Conservation (phyloP, 2,329 filamentous ascomycete genomes). For the Pseudopithomyces maydicus region DNA sequence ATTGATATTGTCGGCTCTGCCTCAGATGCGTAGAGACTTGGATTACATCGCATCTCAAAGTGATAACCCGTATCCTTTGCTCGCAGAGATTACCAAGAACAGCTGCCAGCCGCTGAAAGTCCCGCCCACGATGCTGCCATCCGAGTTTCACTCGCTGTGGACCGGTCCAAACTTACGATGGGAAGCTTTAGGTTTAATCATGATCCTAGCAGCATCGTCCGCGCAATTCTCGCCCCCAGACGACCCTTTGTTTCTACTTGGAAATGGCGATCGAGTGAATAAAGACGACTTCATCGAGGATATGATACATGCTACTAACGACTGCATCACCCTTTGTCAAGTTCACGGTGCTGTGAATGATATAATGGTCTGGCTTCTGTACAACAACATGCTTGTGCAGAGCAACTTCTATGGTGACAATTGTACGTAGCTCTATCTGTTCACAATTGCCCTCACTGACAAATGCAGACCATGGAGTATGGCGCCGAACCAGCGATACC, state of each 20-base stretch:
- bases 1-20: conserved; percentile 35
- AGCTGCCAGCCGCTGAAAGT: conserved; percentile 38
- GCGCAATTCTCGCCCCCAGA: conserved; percentile 38
- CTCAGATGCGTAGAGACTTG: conserved; percentile 37
- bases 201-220: conserved; percentile 33
- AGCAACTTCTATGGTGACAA: conserved; percentile 44
- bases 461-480: conserved; percentile 38
- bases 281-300: conserved; percentile 40
- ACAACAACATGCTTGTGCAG: conserved; percentile 34
- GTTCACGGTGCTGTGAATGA: conserved; percentile 43
- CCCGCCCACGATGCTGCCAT: conserved; percentile 34
- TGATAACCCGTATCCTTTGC: conserved; percentile 25
- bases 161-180: conserved; percentile 42
- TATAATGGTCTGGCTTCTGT: conserved; percentile 42
- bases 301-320: conserved; percentile 40
- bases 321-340: conserved; percentile 42
- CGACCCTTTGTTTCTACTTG: conserved; percentile 36
- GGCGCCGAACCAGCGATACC: conserved; percentile 38
- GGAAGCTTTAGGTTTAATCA: conserved; percentile 39
- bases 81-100: conserved; percentile 39
- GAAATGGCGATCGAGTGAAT: conserved; percentile 35
- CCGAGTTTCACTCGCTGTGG: conserved; percentile 39
- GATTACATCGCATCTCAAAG: conserved; percentile 25
- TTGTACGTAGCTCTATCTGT: conserved; percentile 22
- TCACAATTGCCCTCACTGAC: conserved; percentile 8